These are phyloP conservation scores for Acacia melanoxylon DNA, from an alignment of 306 rosid genomes.

Conservation along the genomic window DNA sequence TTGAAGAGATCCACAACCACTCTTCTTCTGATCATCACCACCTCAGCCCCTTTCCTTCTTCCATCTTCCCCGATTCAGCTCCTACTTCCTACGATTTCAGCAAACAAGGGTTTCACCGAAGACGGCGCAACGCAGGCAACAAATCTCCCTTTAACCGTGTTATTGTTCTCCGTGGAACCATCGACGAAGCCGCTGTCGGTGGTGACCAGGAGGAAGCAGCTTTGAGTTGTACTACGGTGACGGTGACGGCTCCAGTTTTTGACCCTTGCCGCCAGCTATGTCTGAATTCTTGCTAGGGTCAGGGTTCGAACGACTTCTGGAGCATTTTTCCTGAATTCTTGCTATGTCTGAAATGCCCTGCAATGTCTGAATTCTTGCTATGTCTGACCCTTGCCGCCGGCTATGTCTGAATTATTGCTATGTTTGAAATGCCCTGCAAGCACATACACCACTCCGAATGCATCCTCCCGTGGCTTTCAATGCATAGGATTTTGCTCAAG, in stretches of 20 bases:
- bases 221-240: conserved; percentile 84
- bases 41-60: conserved; percentile 43
- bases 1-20: conserved; percentile 65
- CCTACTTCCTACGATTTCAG: conserved; percentile 28
- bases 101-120: conserved; percentile 43
- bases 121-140: conserved; percentile 53
- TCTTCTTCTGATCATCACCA: conserved; percentile 35
- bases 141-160: conserved; percentile 82
- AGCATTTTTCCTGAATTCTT: conserved; percentile 85
- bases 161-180: conserved; percentile 69
- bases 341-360: no score
- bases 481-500: no score
- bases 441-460: conserved; percentile 89
- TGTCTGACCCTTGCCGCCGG: no score
- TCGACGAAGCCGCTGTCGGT: conserved; percentile 28
- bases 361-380: no score
- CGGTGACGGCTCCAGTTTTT: conserved; percentile 78
- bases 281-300: conserved; percentile 82
- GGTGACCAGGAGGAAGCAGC: conserved; percentile 42
- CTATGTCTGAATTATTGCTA: no score
- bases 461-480: conserved; percentile 88
- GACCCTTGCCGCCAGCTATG: conserved; percentile 73
- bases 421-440: conserved; percentile 82
- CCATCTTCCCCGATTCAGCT: conserved; percentile 21
- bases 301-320: conserved; percentile 76